Evolutionary conservation across 2,329 filamentous ascomycete genomes (phyloP).

Genomic region (Pleurostoma richardsiae): DNA sequence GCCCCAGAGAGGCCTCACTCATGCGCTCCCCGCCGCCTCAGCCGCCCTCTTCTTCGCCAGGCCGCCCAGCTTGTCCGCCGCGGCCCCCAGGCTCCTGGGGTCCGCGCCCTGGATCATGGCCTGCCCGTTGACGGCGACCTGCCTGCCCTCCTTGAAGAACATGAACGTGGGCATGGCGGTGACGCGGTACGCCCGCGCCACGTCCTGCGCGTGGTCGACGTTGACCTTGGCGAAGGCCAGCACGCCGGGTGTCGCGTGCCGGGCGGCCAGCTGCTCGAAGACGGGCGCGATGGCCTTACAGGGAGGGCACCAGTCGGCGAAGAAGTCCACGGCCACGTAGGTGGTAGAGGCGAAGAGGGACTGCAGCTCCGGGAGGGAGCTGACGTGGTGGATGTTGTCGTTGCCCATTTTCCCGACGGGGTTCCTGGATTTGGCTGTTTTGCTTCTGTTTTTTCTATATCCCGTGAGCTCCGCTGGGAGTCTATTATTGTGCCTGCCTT

Average conservation of each 20-base stretch:
- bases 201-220: slow-evolving; percentile 47
- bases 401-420: neutral
- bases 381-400: slow-evolving; percentile 28
- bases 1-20: too few species aligned
- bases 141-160: slow-evolving; percentile 52
- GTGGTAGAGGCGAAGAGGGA: slow-evolving; percentile 39
- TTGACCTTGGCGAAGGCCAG: slow-evolving; percentile 55
- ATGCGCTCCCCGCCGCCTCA: neutral
- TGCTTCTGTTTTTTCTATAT: too few species aligned
- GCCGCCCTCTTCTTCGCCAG: slow-evolving; percentile 27
- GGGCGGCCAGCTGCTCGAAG: slow-evolving; percentile 41
- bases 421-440: too few species aligned
- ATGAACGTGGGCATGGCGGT: slow-evolving; percentile 55
- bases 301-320: slow-evolving; percentile 55
- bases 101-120: slow-evolving; percentile 30
- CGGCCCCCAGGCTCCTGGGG: slow-evolving; percentile 18
- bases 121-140: slow-evolving; percentile 32
- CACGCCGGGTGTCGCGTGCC: slow-evolving; percentile 30
- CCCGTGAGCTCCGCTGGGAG: too few species aligned
- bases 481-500: too few species aligned
- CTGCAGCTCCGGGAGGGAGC: slow-evolving; percentile 39
- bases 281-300: slow-evolving; percentile 56
- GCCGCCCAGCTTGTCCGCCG: slow-evolving; percentile 27
- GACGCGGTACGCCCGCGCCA: slow-evolving; percentile 44
- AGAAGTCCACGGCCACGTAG: slow-evolving; percentile 53